Evolutionary conservation across 495 filamentous ascomycete genomes (phyloP).

Genomic region (Neurospora africana): DNA sequence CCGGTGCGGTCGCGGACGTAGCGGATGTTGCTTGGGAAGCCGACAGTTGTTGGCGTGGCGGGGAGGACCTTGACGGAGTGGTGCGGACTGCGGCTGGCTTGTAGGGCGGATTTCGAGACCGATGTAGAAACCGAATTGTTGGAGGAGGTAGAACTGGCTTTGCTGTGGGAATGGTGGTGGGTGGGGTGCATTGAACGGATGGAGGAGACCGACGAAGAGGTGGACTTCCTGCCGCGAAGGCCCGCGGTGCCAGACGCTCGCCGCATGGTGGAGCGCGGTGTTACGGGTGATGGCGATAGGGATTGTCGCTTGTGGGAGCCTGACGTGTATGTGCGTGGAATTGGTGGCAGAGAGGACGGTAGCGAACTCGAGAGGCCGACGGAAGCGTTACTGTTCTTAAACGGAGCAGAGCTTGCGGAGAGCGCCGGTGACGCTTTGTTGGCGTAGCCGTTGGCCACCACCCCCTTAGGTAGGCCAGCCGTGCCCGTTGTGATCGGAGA

Average conservation of each 20-base stretch:
- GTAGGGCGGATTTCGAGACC: slow-evolving; percentile 53
- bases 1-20: slow-evolving; percentile 53
- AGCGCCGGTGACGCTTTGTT: slow-evolving; percentile 2
- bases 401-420: slow-evolving; percentile 1
- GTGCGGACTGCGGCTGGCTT: slow-evolving; percentile 62
- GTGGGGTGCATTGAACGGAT: slow-evolving; percentile 80
- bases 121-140: slow-evolving; percentile 59
- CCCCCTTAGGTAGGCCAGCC: slow-evolving; percentile 24
- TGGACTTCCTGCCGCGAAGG: slow-evolving; percentile 89
- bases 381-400: slow-evolving; percentile 8
- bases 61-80: slow-evolving; percentile 89
- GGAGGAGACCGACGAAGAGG: slow-evolving; percentile 88
- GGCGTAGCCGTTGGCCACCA: slow-evolving; percentile 27
- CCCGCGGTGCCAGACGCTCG: slow-evolving; percentile 49
- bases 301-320: slow-evolving; percentile 65
- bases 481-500: slow-evolving; percentile 11
- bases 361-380: slow-evolving; percentile 22
- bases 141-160: slow-evolving; percentile 87
- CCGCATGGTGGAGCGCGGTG: slow-evolving; percentile 74
- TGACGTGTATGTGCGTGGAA: slow-evolving; percentile 38
- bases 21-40: slow-evolving; percentile 81
- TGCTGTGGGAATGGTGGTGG: slow-evolving; percentile 85
- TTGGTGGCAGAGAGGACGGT: slow-evolving; percentile 26
- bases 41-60: slow-evolving; percentile 68
- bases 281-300: slow-evolving; percentile 79